Evolutionary conservation across 75 land plant genomes (phyloP), one percentile per base, ranked within the genome.

Genomic region (Sequoiadendron giganteum): DNA sequence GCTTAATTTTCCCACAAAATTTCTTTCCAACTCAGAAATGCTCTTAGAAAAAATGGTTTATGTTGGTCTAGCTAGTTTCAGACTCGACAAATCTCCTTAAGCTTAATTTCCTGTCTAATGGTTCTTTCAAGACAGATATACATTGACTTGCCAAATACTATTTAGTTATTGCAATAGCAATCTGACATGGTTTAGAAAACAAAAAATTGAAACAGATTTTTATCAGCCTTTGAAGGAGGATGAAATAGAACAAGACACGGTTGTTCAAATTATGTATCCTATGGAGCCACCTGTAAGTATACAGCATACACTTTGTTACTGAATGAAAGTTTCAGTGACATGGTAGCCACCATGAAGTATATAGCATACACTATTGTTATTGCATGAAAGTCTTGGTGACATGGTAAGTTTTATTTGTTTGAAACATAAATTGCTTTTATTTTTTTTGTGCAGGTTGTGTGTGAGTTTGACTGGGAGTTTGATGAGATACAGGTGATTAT

Each of bases 401-500:
- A 87, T 79, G 32, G 34, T 3, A 47, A 18, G 38, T 25, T 40
- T 45, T 13, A 30, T 36, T 36, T 88, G 58, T 52, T 40, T 47
- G 36, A 16, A 55, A 36, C 19, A 18, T 10, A 38, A 36, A n/a
- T 86, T 86, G 21, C 4, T 14, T 40, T 88, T 49, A 10, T 48
- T 88, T 40, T 55, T 86, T 43, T 56, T 70, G 6, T 91, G 88
- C 93, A 96, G 98, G 89, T 96, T 87, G 90, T 97, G 85, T 88
- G 89, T 54, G 94, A 95, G 87, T 98, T 91, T 91, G 99, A 98
- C 88, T 97, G 99, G 99, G 97, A 95, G 34, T 86, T 98, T 11
- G 99, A 98, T 91, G 99, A 65, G 28, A 70, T 93, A 47, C 96
- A 98, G 94, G 99, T 97, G 92, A 85, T 82, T 82, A 82, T 82